Percentiles rank a stretch among this genome's conserved stretches.
phyloP scores from a whole-genome alignment of 2,329 filamentous ascomycete genomes.

The Ophiostoma montium region DNA sequence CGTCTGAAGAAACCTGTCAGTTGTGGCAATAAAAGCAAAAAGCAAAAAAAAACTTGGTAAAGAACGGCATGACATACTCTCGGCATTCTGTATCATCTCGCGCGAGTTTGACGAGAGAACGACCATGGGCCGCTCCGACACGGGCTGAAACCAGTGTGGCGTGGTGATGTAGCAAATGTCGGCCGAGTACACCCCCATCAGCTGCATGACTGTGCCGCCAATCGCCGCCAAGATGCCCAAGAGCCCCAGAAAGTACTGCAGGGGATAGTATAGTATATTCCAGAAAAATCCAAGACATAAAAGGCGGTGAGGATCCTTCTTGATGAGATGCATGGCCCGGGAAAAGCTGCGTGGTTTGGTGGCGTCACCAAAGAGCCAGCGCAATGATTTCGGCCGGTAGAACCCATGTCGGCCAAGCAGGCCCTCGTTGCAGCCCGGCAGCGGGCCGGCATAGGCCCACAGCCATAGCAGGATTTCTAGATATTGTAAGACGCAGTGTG shows the following conservation, averaged over 20 bases:
- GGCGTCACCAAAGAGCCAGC: background rate
- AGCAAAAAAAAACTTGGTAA: too few relatives aligned
- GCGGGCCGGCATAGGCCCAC: constrained; percentile 15
- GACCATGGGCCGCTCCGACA: constrained; percentile 6
- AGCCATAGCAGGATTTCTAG: constrained; percentile 15
- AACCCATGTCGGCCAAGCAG: background rate
- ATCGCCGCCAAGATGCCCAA: constrained; percentile 26
- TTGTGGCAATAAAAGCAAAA: too few relatives aligned
- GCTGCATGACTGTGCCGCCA: constrained; percentile 16
- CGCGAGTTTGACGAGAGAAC: constrained; percentile 7
- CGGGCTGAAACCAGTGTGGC: constrained; percentile 12
- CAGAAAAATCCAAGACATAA: constrained; percentile 11
- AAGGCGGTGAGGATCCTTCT: background rate
- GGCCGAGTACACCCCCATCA: constrained; percentile 16
- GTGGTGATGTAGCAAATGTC: constrained; percentile 14
- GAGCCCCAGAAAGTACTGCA: constrained; percentile 17
- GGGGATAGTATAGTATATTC: constrained; percentile 12
- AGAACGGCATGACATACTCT: background rate
- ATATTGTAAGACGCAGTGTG: background rate
- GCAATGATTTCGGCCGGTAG: background rate
- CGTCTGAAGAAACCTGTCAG: constrained; percentile 4
- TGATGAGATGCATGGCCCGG: background rate
- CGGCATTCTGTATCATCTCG: background rate
- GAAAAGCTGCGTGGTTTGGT: background rate
- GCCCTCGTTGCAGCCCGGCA: background rate